Conservation (phyloP, 441 rosid species). For the Melastoma candidum region DNA sequence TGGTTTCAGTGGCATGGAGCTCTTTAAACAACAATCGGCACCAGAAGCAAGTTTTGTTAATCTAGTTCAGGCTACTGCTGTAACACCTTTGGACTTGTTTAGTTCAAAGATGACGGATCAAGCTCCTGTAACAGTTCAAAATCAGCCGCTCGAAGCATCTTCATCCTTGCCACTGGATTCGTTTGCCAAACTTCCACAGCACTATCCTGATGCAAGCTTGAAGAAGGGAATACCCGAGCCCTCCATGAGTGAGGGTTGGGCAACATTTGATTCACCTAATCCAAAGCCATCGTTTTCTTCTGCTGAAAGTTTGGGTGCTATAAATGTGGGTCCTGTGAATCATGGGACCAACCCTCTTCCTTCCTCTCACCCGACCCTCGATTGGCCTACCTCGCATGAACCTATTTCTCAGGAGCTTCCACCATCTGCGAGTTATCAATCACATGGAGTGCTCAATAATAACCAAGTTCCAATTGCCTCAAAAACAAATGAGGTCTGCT, state of each 20-base stretch:
- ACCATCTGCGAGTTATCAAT: slow-evolving; percentile 35
- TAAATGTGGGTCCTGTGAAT: slow-evolving; percentile 16
- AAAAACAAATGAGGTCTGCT: slow-evolving; percentile 38
- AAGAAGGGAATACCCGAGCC: slow-evolving; percentile 23
- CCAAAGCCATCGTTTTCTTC: slow-evolving; percentile 27
- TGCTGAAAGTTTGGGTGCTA: slow-evolving; percentile 22
- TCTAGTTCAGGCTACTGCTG: slow-evolving; percentile 50
- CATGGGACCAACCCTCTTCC: slow-evolving; percentile 18
- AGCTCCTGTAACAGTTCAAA: slow-evolving; percentile 26
- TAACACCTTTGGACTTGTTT: slow-evolving; percentile 29
- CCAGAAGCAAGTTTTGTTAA: slow-evolving; percentile 34
- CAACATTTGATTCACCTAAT: slow-evolving; percentile 62
- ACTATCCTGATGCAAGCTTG: slow-evolving; percentile 23
- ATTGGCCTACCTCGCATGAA: slow-evolving; percentile 45
- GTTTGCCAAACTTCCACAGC: slow-evolving; percentile 25
- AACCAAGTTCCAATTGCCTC: slow-evolving; percentile 23
- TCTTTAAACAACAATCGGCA: slow-evolving; percentile 25
- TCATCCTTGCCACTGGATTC: slow-evolving; percentile 36
- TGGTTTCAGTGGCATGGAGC: slow-evolving; percentile 35
- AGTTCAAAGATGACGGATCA: slow-evolving; percentile 21
- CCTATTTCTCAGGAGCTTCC: slow-evolving; percentile 24
- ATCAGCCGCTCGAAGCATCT: slow-evolving; percentile 29
- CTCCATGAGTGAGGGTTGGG: slow-evolving; percentile 75
- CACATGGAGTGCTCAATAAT: slow-evolving; percentile 32
- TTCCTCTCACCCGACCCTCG: slow-evolving; percentile 29